Percentiles rank a stretch among this genome's conserved stretches.
These are phyloP conservation scores for Trichosporon asahii DNA, from an alignment of 1,284 basidiomycete species.

Conservation along the genomic window DNA sequence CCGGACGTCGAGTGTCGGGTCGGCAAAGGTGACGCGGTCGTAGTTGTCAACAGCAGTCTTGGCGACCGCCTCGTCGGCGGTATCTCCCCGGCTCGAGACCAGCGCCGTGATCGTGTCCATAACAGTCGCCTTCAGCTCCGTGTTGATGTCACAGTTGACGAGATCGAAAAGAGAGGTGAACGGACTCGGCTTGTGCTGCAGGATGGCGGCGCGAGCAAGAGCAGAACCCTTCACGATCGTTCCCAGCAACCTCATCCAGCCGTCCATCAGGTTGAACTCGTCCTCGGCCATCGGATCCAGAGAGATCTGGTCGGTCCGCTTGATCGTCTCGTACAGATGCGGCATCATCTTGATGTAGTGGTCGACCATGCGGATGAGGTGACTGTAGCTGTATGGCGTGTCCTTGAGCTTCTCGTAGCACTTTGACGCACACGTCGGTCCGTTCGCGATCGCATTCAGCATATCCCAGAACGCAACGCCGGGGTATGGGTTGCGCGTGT, in stretches of 20 bases:
- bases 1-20: conserved; percentile 38
- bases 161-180: conserved; percentile 74
- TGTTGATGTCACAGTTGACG: conserved; percentile 71
- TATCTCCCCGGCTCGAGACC: conserved; percentile 69
- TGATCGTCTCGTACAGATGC: conserved; percentile 41
- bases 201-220: conserved; percentile 41
- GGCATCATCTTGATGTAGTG: conserved; percentile 45
- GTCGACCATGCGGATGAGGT: conserved; percentile 42
- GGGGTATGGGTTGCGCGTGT: conserved; percentile 68
- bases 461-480: conserved; percentile 80
- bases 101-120: conserved; percentile 83
- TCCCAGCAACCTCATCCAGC: conserved; percentile 60
- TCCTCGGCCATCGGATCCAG: conserved; percentile 37
- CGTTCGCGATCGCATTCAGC: conserved; percentile 77
- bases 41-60: conserved; percentile 58
- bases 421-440: conserved; percentile 66
- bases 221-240: conserved; percentile 72
- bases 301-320: conserved; percentile 27
- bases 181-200: conserved; percentile 73
- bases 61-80: conserved; percentile 65
- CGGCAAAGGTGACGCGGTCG: conserved; percentile 70
- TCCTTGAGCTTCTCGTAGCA: conserved; percentile 44
- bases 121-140: conserved; percentile 85
- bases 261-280: conserved; percentile 35
- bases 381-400: conserved; percentile 35